phyloP scores from a whole-genome alignment of 1,139 yeast genomes.

The Geotrichum australiense region DNA sequence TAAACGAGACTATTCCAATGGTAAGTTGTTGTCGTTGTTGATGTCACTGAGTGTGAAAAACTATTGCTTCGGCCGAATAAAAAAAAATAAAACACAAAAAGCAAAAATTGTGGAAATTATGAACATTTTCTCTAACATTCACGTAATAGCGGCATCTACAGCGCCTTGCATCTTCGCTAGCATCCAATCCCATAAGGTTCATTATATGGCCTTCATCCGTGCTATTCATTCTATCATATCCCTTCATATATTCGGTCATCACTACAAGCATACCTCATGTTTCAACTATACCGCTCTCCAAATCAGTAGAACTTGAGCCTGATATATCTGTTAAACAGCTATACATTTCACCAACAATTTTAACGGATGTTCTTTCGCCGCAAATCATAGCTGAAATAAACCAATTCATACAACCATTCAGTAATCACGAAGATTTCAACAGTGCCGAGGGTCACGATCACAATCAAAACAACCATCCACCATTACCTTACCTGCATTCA shows the following conservation, averaged over 20 bases:
- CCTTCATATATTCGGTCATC: constrained; percentile 37
- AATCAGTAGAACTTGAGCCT: constrained; percentile 9
- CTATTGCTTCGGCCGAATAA: no score
- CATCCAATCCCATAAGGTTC: constrained; percentile 35
- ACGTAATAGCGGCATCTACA: constrained; percentile 17
- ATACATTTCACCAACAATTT: constrained; percentile 31
- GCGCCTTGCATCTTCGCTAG: constrained; percentile 14
- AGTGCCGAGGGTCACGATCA: no score
- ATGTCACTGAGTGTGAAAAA: no score
- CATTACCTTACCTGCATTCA: constrained; percentile 17
- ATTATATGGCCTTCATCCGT: constrained; percentile 48
- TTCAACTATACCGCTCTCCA: constrained; percentile 10
- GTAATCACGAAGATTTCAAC: not conserved
- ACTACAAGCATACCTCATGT: constrained; percentile 19
- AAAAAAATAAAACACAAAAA: no score
- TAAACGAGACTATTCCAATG: no score
- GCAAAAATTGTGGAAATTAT: no score
- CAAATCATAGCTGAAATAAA: constrained; percentile 12
- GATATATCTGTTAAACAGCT: constrained; percentile 31
- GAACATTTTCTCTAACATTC: no score
- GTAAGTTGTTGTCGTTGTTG: no score
- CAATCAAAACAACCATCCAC: not conserved
- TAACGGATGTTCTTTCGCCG: constrained; percentile 14
- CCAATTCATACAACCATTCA: constrained; percentile 15
- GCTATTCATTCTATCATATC: constrained; percentile 48